Evolutionary conservation across 345 rosid genomes (phyloP), one percentile per base, ranked within the genome.

Genomic region (Kandelia obovata): DNA sequence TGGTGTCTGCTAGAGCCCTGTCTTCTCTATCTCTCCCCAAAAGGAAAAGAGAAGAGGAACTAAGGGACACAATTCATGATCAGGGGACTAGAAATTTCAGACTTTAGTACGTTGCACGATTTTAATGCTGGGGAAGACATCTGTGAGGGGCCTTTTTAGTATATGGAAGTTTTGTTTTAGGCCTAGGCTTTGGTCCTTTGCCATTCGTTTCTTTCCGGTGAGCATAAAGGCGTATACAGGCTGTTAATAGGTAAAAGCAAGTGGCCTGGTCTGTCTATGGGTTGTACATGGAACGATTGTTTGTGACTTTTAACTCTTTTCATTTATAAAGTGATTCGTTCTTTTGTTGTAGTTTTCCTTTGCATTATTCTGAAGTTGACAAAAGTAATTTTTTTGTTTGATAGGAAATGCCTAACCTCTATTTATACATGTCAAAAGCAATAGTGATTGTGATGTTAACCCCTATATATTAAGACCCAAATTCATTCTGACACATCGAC

Each of bases 1-100:
- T 89, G 37, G 79, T 73, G 52, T 85, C 97, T 16, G 98, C 97
- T 19, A 86, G 82, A 75, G 85, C 86, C 10, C 78, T 87, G 25
- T 83, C 84, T 67, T 80, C 90, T 10, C 73, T 90, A 70, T 70
- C 91, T 67, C 77, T 77, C 28, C 77, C 84, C 64, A 90, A 88
- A 75, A 78, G 86, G 77, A 86, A 84, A 76, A 77, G 87, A 61
- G 79, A 73, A 47, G 82, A 82, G 32, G 79, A 72, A 67, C 39
- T 10, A 15, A 68, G 57, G 53, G 87, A 78, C 17, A 26, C 31
- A 25, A 21, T 73, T 15, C 69, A 71, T 1, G 62, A 49, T 65
- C 31, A 70, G 46, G 71, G 73, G 31, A 26, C 79, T 5, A 53
- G 66, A 17, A 51, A 27, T 21, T 59, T 52, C 43, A 58, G 53